Evolutionary conservation across 768 basidiomycete genomes (phyloP).

Genomic region (Cystofilobasidium bisporidii): DNA sequence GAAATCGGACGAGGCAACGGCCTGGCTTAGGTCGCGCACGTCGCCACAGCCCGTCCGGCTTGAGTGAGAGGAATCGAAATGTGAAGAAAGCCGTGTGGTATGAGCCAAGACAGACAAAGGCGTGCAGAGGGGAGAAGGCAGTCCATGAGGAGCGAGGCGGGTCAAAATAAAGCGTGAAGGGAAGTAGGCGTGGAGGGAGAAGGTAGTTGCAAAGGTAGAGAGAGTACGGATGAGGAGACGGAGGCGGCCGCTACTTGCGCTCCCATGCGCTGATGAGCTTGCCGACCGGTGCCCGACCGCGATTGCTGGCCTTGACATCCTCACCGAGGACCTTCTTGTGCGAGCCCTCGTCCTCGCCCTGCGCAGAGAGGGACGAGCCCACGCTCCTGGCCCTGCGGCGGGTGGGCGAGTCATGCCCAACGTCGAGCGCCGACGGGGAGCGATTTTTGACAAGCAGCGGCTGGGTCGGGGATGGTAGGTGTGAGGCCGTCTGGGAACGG

Average conservation of each 20-base stretch:
- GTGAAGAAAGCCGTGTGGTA: no score
- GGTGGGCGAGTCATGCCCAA: not conserved
- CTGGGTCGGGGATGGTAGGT: not conserved
- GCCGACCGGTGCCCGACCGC: not conserved
- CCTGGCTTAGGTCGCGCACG: no score
- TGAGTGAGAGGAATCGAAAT: no score
- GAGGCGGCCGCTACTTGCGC: not conserved
- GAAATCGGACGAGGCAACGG: no score
- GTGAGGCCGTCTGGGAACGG: not conserved
- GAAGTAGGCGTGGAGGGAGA: no score
- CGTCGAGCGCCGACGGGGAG: not conserved
- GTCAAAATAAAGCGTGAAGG: not conserved
- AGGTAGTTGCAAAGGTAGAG: not conserved
- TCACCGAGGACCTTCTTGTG: not conserved
- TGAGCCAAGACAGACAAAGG: not conserved
- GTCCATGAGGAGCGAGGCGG: not conserved
- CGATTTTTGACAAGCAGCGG: not conserved
- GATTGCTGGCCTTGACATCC: slow-evolving; percentile 5
- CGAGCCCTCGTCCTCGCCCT: not conserved
- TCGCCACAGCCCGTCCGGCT: no score
- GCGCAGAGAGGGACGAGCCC: not conserved
- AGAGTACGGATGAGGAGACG: not conserved
- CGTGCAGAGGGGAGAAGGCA: not conserved
- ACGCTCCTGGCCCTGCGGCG: not conserved
- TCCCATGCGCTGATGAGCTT: slow-evolving; percentile 10